Conservation (phyloP, 306 rosid genomes). For the Cucurbita moschata region DNA sequence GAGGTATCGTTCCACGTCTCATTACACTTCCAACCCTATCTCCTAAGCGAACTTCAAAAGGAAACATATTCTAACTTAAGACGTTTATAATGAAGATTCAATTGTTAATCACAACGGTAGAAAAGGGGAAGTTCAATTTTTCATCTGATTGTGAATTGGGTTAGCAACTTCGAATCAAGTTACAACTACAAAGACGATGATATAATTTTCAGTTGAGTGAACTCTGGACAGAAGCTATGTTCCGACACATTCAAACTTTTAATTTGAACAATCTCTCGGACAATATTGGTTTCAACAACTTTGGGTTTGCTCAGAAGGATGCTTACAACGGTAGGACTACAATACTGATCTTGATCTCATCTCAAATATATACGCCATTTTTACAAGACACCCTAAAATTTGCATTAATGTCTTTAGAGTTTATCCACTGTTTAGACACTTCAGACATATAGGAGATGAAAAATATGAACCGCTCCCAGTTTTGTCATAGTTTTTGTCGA, state of each 20-base stretch:
- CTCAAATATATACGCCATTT: not conserved
- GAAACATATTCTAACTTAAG: not conserved
- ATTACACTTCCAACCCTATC: no score
- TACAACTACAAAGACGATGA: not conserved
- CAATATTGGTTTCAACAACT: not conserved
- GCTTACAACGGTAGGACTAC: not conserved
- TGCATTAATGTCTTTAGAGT: not conserved
- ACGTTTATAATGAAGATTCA: not conserved
- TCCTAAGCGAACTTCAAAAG: not conserved
- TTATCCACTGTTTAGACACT: not conserved
- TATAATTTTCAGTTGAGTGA: not conserved
- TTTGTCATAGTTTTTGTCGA: not conserved
- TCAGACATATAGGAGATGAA: not conserved
- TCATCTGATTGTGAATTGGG: not conserved
- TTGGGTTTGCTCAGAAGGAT: not conserved
- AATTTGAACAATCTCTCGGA: not conserved
- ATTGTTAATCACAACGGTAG: not conserved
- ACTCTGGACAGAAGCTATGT: not conserved
- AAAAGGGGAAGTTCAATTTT: not conserved
- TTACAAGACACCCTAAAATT: not conserved
- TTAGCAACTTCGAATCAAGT: not conserved
- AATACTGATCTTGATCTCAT: not conserved
- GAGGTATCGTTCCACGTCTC: not conserved
- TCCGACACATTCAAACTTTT: not conserved
- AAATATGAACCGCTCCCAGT: not conserved